Percentiles rank a stretch among this genome's conserved stretches.
Evolutionary conservation across 257 asterid species (phyloP).

Genomic region (Catharanthus roseus): DNA sequence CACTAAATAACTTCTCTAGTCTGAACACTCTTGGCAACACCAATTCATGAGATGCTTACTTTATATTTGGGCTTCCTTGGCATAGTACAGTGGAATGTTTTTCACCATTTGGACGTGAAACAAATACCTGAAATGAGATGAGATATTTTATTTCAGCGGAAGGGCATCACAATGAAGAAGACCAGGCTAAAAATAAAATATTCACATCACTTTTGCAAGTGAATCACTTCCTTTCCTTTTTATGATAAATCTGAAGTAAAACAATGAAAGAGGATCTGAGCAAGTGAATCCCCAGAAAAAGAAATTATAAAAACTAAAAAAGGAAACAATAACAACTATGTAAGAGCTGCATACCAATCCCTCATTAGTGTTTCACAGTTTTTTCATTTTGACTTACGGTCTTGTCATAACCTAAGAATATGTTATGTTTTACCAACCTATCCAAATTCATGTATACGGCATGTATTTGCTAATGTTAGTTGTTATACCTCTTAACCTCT

Average conservation of each 20-base stretch:
- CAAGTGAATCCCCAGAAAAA: neutral
- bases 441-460: neutral
- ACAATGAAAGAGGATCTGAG: neutral
- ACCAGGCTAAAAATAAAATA: neutral
- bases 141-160: conserved; percentile 1
- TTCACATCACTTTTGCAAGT: neutral
- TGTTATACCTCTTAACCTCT: neutral
- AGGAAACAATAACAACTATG: neutral
- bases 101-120: conserved; percentile 69
- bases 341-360: neutral
- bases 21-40: conserved; percentile 7
- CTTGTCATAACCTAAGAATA: neutral
- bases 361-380: neutral
- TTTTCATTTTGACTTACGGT: neutral
- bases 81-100: conserved; percentile 73
- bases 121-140: conserved; percentile 61
- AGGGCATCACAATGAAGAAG: neutral
- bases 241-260: neutral
- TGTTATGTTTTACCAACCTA: neutral
- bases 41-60: conserved; percentile 38
- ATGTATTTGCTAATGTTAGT: neutral
- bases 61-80: conserved; percentile 48
- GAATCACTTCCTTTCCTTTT: neutral
- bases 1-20: conserved; percentile 9
- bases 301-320: neutral